Base-by-base conservation (phyloP, 805 yeast genomes). In the Dipodascus geniculatus region DNA sequence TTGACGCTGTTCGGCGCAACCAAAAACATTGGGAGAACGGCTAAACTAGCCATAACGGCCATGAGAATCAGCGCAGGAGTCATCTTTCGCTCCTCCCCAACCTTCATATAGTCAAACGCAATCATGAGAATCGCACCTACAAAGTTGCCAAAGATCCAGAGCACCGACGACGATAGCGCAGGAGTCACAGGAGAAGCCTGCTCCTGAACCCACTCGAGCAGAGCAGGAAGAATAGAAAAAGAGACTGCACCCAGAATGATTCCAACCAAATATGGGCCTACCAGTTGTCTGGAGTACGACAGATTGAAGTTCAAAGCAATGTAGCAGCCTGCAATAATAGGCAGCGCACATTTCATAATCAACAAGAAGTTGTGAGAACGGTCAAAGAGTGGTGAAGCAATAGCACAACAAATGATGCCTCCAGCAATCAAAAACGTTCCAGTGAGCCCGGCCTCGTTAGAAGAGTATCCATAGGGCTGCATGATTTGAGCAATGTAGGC, bases 91-190 rank as follows among this genome's bases (percentile, higher is more conserved):
- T 57, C 53, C 3, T 57, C 55, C 16, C 56, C 50, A 51, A 61
- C 59, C 49, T 63, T 63, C 53, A 66, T 53, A 2, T 66, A 66
- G 49, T 64, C 57, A 68, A 66, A 65, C 44, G 59, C 50, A 23
- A 66, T 64, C 51, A 66, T 64, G 52, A 66, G 65, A 8, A 66
- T 57, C 11, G 66, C 69, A 33, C 69, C 69, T 22, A 66, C 53
- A 14, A 63, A 38, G 54, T 66, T 64, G 22, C 69, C 69, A 2
- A 64, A 63, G 23, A 60, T 58, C 69, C 69, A 66, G 38, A 66
- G 56, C 24, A 64, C 42, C 11, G 64, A 58, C 2, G 68, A 59
- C 2, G 65, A 58, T 1, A 66, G 60, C 1, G 65, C 68, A 6
- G 67, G 65, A 14, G 64, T 61, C 9, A 63, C 66, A 11, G 69